Evolutionary conservation across 441 rosid species (phyloP), one percentile per base, ranked within the genome.

Genomic region (Eruca vesicaria): DNA sequence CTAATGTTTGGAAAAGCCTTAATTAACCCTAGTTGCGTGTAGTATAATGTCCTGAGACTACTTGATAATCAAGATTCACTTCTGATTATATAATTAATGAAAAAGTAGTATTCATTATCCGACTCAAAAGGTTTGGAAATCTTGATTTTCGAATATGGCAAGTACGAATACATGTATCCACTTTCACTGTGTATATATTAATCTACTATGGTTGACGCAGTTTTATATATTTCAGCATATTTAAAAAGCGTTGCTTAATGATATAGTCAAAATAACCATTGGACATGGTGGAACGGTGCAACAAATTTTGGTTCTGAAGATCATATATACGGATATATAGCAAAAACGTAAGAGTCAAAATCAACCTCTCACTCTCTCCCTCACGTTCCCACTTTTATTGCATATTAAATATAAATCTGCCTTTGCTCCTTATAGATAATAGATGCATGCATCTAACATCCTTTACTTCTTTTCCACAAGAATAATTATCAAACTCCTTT

Each of bases 401-500:
- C 52, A 57, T 65, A 15, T 50, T 45, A 57, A 73, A 73, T 67
- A 59, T 43, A 53, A 52, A 48, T 16, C 52, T 11, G 19, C 78
- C 38, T 74, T 60, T 68, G 14, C 60, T 62, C 43, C 43, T 52
- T 62, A 16, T 35, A 26, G n/a, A n/a, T n/a, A n/a, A n/a, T n/a
- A n/a, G 63, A 63, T 75, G 69, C 74, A 75, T 75, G 74, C 68
- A 75, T 38, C 79, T 68, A 50, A 10, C 73, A 68, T 60, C 19
- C n/a, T 23, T 32, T 48, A 21, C 33, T 66, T 33, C 50, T 43
- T n/a, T n/a, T 15, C 61, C 41, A 61, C 55, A 6, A 68, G 32
- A 61, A 75, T 68, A 68, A n/a, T 23, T 67, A 68, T 11, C 63
- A 74, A 68, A 41, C 45, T 36, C 23, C 41, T 53, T 75, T 68